Evolutionary conservation across 2,329 filamentous ascomycete genomes (phyloP).

Genomic region (Aureobasidium namibiae): DNA sequence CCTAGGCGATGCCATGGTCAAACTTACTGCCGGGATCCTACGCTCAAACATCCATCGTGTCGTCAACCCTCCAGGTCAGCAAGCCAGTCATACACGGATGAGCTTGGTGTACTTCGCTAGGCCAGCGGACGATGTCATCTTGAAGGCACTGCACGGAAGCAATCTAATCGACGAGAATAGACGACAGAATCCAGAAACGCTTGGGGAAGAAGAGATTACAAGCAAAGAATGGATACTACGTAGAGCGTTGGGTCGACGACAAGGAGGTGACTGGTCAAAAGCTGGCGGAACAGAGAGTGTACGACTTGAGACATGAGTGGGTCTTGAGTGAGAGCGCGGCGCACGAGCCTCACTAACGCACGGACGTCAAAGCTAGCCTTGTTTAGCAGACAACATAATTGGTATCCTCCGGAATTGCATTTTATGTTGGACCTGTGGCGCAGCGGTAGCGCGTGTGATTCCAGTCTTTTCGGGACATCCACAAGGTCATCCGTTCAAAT

Average conservation of each 20-base stretch:
- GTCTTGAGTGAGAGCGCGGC: too few species aligned
- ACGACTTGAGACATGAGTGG: background rate
- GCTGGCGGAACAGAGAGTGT: constrained; percentile 27
- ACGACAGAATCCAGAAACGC: constrained; percentile 14
- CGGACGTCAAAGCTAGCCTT: background rate
- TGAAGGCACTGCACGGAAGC: constrained; percentile 27
- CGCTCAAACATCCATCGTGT: constrained; percentile 25
- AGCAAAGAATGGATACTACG: constrained; percentile 36
- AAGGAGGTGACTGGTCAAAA: constrained; percentile 25
- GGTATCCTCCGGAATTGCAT: too few species aligned
- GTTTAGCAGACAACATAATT: too few species aligned
- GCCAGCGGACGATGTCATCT: constrained; percentile 16
- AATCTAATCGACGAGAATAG: constrained; percentile 21
- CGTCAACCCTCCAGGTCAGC: constrained; percentile 15
- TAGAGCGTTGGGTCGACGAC: constrained; percentile 30
- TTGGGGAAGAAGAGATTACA: constrained; percentile 23
- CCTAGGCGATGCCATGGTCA: constrained; percentile 40
- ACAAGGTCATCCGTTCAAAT: constrained; percentile 10
- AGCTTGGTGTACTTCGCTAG: constrained; percentile 16
- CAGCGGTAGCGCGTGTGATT: constrained; percentile 10
- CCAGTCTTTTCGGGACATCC: background rate
- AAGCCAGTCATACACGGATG: constrained; percentile 18
- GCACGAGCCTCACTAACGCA: too few species aligned
- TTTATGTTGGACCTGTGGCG: constrained; percentile 6
- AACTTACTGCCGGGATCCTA: constrained; percentile 34